Conservation (phyloP, 148 eudicot genomes). For the Vaccinium myrtillus region DNA sequence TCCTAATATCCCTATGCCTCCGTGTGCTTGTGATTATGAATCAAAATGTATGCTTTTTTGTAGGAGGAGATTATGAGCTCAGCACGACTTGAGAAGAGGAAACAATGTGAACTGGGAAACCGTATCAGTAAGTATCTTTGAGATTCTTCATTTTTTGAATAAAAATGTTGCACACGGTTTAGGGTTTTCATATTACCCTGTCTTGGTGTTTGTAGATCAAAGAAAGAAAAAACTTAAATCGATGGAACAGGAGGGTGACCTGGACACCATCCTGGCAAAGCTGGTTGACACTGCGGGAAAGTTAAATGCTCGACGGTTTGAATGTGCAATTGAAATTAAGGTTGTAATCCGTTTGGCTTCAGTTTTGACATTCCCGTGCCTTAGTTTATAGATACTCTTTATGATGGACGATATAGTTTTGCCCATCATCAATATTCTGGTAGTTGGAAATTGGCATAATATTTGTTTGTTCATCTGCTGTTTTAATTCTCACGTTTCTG, state of each 20-base stretch:
- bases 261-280: constrained; percentile 47
- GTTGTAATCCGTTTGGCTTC: constrained; percentile 28
- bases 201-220: constrained; percentile 40
- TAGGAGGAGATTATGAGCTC: constrained; percentile 64
- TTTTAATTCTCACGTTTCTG: not conserved
- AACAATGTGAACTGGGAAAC: constrained; percentile 49
- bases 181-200: constrained; percentile 5
- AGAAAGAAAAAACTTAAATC: constrained; percentile 45
- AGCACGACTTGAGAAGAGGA: constrained; percentile 46
- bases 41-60: not conserved
- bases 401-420: constrained; percentile 7
- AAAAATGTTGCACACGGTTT: not conserved
- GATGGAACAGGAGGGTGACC: constrained; percentile 57
- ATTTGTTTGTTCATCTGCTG: not conserved
- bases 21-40: not conserved
- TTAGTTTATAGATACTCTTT: not conserved
- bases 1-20: not conserved
- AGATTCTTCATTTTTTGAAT: not conserved
- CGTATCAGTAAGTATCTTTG: constrained; percentile 60
- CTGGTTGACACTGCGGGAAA: constrained; percentile 51
- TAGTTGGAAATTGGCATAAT: not conserved
- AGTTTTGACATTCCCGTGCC: not conserved
- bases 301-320: constrained; percentile 51
- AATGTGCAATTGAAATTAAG: constrained; percentile 60
- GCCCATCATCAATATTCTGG: not conserved